phyloP scores from a whole-genome alignment of 371 early-diverging fungal genomes.

The Quaeritorhiza haematococci region DNA sequence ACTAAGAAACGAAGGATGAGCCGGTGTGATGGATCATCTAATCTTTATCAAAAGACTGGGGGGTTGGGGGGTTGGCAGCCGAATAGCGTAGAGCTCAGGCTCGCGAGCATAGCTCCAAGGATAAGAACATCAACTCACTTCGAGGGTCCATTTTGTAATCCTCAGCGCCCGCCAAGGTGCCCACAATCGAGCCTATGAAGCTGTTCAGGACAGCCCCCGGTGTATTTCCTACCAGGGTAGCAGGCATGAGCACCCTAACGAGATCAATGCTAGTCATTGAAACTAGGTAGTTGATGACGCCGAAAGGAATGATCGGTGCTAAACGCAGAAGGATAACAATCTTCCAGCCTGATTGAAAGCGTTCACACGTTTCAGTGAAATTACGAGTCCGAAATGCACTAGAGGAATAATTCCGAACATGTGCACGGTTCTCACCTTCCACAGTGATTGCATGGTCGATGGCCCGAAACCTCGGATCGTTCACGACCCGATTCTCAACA shows the following conservation, averaged over 20 bases:
- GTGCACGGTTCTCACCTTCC: constrained; percentile 18
- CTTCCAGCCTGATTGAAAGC: constrained; percentile 18
- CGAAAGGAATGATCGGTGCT: constrained; percentile 32
- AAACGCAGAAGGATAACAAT: constrained; percentile 23
- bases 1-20: no score
- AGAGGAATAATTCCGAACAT: neutral
- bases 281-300: constrained; percentile 29
- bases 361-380: neutral
- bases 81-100: no score
- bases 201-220: constrained; percentile 17
- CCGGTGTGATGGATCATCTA: no score
- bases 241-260: constrained; percentile 6
- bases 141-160: constrained; percentile 9
- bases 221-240: constrained; percentile 15
- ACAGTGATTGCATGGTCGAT: constrained; percentile 23
- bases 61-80: no score
- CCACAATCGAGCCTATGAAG: constrained; percentile 24
- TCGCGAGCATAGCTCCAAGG: no score
- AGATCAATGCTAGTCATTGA: constrained; percentile 21
- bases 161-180: constrained; percentile 16
- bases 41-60: no score
- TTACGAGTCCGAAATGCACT: neutral
- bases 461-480: constrained; percentile 14
- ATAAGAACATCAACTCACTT: no score
- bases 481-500: constrained; percentile 18